Percentiles rank a stretch among this genome's conserved stretches.
phyloP scores from a whole-genome alignment of 179 eudicot species.

The Heliamphora pulchella region DNA sequence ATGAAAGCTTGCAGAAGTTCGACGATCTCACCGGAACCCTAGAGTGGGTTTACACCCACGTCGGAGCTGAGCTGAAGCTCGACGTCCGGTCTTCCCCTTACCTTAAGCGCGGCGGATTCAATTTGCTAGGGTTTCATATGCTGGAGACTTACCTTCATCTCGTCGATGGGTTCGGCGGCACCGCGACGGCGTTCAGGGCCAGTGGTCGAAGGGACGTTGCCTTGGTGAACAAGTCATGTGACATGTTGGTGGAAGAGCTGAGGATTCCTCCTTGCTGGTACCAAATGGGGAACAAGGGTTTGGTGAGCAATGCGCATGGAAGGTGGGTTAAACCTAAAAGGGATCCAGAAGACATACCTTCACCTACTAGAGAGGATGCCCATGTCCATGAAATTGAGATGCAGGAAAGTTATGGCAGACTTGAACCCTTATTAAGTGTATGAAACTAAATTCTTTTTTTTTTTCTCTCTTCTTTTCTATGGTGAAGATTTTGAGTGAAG shows the following conservation, averaged over 20 bases:
- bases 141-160: conserved; percentile 69
- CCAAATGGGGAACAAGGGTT: conserved; percentile 56
- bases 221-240: conserved; percentile 64
- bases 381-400: background rate
- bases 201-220: conserved; percentile 62
- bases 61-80: conserved; percentile 57
- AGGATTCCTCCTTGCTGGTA: conserved; percentile 64
- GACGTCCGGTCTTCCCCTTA: conserved; percentile 57
- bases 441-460: background rate
- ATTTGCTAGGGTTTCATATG: conserved; percentile 59
- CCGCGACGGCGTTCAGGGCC: conserved; percentile 32
- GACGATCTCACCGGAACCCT: conserved; percentile 55
- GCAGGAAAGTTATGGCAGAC: background rate
- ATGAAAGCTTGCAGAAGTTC: conserved; percentile 50
- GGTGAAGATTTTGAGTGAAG: too few species aligned
- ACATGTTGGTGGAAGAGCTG: conserved; percentile 61
- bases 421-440: background rate
- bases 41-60: conserved; percentile 76
- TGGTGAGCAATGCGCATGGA: conserved; percentile 49
- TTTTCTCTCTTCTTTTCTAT: background rate
- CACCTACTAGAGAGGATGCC: conserved; percentile 28
- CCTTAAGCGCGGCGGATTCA: conserved; percentile 50
- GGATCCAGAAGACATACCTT: conserved; percentile 65
- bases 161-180: conserved; percentile 47
- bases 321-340: conserved; percentile 78